Evolutionary conservation across 2,329 filamentous ascomycete genomes (phyloP).

Genomic region (Phyllosticta citrichinensis): DNA sequence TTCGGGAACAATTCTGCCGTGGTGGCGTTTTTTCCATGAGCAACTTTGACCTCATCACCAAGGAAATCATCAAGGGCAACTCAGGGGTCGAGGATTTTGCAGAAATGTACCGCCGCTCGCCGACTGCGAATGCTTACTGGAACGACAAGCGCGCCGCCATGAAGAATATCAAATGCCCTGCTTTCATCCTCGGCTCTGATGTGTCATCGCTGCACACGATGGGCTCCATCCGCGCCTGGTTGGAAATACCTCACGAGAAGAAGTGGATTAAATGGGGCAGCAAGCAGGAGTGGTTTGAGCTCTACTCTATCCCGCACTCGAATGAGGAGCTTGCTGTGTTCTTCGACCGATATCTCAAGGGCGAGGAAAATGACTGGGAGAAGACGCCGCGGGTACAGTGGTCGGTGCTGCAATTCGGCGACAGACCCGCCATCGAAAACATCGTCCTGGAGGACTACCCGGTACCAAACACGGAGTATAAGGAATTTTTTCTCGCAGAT

Average conservation of each 20-base stretch:
- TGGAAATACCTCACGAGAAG: conserved; percentile 13
- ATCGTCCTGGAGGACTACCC: conserved; percentile 15
- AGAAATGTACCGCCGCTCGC: conserved; percentile 32
- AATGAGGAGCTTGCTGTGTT: conserved; percentile 22
- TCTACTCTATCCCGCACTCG: conserved; percentile 12
- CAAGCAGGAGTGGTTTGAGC: conserved; percentile 17
- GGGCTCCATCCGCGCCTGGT: conserved; percentile 15
- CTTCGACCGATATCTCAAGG: conserved; percentile 39
- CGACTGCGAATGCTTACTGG: conserved; percentile 19
- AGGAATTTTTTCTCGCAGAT: conserved; percentile 11
- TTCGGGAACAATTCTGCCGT: conserved; percentile 37
- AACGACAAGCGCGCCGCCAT: conserved; percentile 17
- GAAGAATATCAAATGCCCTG: conserved; percentile 16
- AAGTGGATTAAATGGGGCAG: conserved; percentile 18
- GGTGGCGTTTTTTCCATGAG: conserved; percentile 28
- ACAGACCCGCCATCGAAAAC: conserved; percentile 14
- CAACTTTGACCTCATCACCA: conserved; percentile 34
- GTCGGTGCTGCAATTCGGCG: conserved; percentile 25
- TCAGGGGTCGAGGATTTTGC: conserved; percentile 31
- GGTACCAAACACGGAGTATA: conserved; percentile 14
- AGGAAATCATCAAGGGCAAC: conserved; percentile 26
- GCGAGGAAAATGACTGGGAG: conserved; percentile 37
- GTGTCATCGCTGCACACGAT: conserved; percentile 16
- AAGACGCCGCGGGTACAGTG: conserved; percentile 37
- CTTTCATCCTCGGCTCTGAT: conserved; percentile 15